A percentile compares a stretch with the other conserved stretches of the same genome.
These are phyloP conservation scores for Chimonanthus salicifolius DNA, from an alignment of 164 flowering plant genomes.

Conservation along the genomic window DNA sequence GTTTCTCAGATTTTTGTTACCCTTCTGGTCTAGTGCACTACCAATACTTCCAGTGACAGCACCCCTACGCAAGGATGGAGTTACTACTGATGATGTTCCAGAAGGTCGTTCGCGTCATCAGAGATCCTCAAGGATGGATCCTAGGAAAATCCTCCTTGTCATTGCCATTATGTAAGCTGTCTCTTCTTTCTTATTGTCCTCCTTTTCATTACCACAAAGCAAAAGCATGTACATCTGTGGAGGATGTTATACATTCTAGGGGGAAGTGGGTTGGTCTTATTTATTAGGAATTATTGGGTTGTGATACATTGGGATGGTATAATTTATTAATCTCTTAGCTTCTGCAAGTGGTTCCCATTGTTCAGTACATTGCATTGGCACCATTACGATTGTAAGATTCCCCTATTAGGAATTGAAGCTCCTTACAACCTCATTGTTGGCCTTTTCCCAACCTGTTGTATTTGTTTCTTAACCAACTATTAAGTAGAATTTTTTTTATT, in stretches of 20 bases:
- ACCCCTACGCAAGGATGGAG: conserved; percentile 75
- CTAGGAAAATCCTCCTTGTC: conserved; percentile 82
- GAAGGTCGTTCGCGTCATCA: conserved; percentile 75
- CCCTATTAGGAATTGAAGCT: not conserved
- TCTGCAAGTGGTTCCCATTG: not conserved
- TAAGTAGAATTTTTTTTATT: too few relatives aligned
- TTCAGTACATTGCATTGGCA: not conserved
- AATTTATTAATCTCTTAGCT: not conserved
- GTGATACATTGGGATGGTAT: not conserved
- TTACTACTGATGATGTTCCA: conserved; percentile 47
- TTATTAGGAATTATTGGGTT: not conserved
- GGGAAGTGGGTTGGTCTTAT: not conserved
- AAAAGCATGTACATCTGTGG: not conserved
- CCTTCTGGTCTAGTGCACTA: conserved; percentile 94
- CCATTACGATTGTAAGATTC: not conserved
- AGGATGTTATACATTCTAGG: not conserved
- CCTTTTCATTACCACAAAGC: not conserved
- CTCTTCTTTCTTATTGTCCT: not conserved
- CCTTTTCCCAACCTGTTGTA: not conserved
- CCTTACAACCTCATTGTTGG: not conserved
- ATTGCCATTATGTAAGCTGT: conserved; percentile 83
- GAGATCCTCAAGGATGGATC: conserved; percentile 88
- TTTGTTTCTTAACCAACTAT: not conserved
- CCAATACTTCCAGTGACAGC: conserved; percentile 97
- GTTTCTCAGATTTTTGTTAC: conserved; percentile 71